Percentiles rank a stretch among this genome's conserved stretches.
phyloP scores from a whole-genome alignment of 257 asterid species.

The Eustoma russellianum region DNA sequence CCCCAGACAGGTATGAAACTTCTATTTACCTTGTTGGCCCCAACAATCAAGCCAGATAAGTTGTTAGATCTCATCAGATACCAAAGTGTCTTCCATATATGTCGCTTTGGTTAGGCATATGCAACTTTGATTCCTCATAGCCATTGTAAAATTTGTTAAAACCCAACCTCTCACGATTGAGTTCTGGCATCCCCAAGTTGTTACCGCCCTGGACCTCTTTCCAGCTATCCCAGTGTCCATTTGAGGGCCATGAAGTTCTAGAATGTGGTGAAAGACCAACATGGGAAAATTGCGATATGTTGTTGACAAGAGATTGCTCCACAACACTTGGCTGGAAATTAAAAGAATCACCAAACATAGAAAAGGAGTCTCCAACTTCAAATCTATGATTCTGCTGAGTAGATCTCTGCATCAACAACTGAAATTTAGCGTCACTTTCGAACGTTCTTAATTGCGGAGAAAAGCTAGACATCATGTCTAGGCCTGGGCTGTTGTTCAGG shows the following conservation, averaged over 20 bases:
- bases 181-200: slow-evolving; percentile 59
- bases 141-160: slow-evolving; percentile 46
- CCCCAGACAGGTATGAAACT: slow-evolving; percentile 3
- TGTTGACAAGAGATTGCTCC: slow-evolving; percentile 56
- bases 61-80: slow-evolving; percentile 31
- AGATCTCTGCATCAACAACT: slow-evolving; percentile 59
- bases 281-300: slow-evolving; percentile 53
- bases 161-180: slow-evolving; percentile 59
- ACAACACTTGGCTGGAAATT: slow-evolving; percentile 56
- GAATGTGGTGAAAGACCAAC: slow-evolving; percentile 47
- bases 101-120: slow-evolving; percentile 61
- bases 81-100: slow-evolving; percentile 68
- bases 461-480: slow-evolving; percentile 46
- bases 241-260: slow-evolving; percentile 49
- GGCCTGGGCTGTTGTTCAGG: slow-evolving; percentile 33
- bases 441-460: slow-evolving; percentile 49
- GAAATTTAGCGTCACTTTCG: slow-evolving; percentile 60
- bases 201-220: slow-evolving; percentile 54
- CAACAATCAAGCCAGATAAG: slow-evolving; percentile 12
- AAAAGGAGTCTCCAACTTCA: slow-evolving; percentile 36
- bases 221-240: slow-evolving; percentile 89
- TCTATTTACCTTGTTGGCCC: background rate
- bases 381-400: slow-evolving; percentile 62
- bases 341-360: slow-evolving; percentile 49
- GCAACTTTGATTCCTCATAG: slow-evolving; percentile 67